Base-by-base conservation (phyloP, 2,329 filamentous ascomycete species). In the Sporothrix brasiliensis region DNA sequence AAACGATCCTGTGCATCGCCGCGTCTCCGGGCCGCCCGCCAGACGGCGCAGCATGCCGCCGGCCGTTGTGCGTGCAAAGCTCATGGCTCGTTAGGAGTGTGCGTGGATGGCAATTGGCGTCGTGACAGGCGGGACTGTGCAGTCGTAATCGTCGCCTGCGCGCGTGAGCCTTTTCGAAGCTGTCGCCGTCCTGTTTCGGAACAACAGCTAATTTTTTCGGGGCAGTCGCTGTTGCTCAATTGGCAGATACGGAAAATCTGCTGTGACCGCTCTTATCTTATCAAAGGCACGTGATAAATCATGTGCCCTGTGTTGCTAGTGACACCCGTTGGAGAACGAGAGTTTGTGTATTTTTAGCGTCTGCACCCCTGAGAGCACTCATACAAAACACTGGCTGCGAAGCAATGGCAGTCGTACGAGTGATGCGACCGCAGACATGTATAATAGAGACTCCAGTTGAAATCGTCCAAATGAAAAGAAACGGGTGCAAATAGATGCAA, bases 21-120 rank as follows among this genome's bases (percentile, higher is more conserved):
- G 16, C 6, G 44, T 11, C 19, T 68, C 72, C 41, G 68, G 63
- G 1, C 65, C 47, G 41, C 65, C 53, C 5, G 72, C 71, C 53
- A 73, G 70, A 21, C 71, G 72, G 27, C 73, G 72, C 72, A 73
- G 71, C 47, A 72, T 54, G 65, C 69, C 47, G 67, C 72, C 70
- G 27, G 60, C 67, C 19, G 71, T 50, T 54, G 69, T 49, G 69
- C 71, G 72, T 67, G 73, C 72, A 27, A 73, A 34, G 24, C 70
- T 74, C 73, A 74, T 74, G 44, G 65, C 34, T 6, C 34, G 16
- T 7, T 27, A 6, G 27, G 11, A 9, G 14, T n/a, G 27, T 50
- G 50, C 44, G 52, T 49, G n/a, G 16, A 56, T 27, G 30, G 34
- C 54, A 68, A 49, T 54, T 61, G 63, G 24, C 30, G 27, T 53